A percentile compares a stretch with the other conserved stretches of the same genome.
phyloP scores from a whole-genome alignment of 306 rosid genomes.

The Boehmeria nivea region DNA sequence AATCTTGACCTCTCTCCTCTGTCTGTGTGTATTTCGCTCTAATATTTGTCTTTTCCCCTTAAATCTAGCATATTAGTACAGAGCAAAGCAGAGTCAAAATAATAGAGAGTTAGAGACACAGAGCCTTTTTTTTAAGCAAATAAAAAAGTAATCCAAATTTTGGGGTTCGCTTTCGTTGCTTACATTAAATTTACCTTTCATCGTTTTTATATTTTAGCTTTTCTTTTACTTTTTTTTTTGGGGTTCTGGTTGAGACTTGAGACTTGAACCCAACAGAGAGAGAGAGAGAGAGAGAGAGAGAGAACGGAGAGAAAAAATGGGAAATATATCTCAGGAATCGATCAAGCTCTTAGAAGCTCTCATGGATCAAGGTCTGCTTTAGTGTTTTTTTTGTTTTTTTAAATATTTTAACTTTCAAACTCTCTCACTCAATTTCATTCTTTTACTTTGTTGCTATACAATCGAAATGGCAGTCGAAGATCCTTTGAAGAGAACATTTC shows the following conservation, averaged over 20 bases:
- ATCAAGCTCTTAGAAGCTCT: conserved; percentile 52
- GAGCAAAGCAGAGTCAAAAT: not conserved
- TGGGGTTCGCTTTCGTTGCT: not conserved
- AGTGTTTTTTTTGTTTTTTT: not conserved
- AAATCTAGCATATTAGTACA: not conserved
- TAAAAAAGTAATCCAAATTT: not conserved
- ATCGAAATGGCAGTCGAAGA: conserved; percentile 56
- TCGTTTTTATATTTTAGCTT: not conserved
- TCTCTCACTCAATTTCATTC: too few species aligned
- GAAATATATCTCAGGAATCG: conserved; percentile 65
- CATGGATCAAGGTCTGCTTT: conserved; percentile 63
- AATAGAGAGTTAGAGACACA: not conserved
- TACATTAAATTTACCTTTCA: not conserved
- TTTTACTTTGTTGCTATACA: conserved; percentile 1
- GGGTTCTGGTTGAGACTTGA: not conserved
- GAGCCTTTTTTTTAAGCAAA: not conserved
- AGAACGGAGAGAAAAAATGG: conserved; percentile 38
- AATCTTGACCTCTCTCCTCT: too few species aligned
- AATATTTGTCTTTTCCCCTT: conserved; percentile 1
- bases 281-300: not conserved
- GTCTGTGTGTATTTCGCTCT: too few species aligned
- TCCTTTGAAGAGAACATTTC: conserved; percentile 64
- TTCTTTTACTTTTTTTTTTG: not conserved
- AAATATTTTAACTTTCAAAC: not conserved
- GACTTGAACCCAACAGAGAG: not conserved